phyloP scores from a whole-genome alignment of 495 filamentous ascomycete genomes.

The Aspergillus leporis region DNA sequence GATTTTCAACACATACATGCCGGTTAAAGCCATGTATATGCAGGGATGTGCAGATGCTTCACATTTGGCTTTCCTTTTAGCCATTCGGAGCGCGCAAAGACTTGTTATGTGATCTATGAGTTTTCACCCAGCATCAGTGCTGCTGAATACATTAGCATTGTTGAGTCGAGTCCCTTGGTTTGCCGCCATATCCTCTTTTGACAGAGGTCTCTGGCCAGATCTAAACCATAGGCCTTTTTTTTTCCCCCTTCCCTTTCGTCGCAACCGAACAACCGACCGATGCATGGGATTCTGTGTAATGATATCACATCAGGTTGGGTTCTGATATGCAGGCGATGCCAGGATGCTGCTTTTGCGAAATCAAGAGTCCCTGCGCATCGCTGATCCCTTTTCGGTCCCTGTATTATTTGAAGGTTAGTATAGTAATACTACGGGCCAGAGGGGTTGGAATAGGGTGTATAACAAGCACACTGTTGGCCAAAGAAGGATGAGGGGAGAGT shows the following conservation, averaged over 20 bases:
- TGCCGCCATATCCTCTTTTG: not conserved
- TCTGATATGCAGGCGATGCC: not conserved
- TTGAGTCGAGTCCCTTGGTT: not conserved
- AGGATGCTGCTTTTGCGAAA: not conserved
- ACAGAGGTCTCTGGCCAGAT: not conserved
- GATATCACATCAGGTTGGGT: not conserved
- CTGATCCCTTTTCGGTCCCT: not conserved
- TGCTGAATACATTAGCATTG: not conserved
- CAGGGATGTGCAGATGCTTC: not conserved
- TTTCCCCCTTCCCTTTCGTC: not conserved
- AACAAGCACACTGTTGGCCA: not conserved
- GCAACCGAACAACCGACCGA: not conserved
- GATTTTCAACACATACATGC: constrained; percentile 7
- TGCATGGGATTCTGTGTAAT: not conserved
- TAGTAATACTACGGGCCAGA: not conserved
- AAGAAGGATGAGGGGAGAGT: not conserved
- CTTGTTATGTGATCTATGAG: not conserved
- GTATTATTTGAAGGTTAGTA: not conserved
- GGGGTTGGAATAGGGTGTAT: not conserved
- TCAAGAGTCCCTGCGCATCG: not conserved
- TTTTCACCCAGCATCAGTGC: not conserved
- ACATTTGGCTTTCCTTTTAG: not conserved
- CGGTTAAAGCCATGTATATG: not conserved
- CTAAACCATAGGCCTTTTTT: constrained; percentile 2
- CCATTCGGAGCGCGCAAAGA: not conserved